These are phyloP conservation scores for Aureobasidium sp. DNA, from an alignment of 2,329 filamentous ascomycete species.

Conservation along the genomic window DNA sequence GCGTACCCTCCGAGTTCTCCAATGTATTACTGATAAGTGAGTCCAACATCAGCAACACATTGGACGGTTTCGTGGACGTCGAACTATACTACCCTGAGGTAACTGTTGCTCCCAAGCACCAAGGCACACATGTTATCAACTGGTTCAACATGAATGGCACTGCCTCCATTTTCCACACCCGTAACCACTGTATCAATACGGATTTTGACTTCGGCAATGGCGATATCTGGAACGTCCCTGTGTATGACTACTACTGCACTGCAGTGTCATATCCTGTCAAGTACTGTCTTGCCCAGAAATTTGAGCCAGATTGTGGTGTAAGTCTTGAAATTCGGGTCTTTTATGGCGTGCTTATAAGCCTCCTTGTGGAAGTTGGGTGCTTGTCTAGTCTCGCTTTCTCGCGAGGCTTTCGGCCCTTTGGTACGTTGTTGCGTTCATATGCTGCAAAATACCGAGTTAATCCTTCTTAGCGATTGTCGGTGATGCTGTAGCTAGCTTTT, in stretches of 20 bases:
- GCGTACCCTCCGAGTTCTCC: neutral
- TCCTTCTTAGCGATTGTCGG: neutral
- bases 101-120: neutral
- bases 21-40: neutral
- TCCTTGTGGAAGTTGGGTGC: neutral
- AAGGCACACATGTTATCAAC: neutral
- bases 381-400: neutral
- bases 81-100: neutral
- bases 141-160: neutral
- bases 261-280: neutral
- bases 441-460: neutral
- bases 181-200: neutral
- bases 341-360: neutral
- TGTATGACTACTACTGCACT: neutral
- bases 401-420: neutral
- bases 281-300: slow-evolving; percentile 1
- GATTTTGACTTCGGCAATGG: neutral
- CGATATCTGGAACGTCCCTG: neutral
- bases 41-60: neutral
- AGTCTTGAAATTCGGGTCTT: neutral
- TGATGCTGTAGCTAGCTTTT: neutral
- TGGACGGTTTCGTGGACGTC: neutral
- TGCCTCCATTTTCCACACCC: neutral
- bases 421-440: neutral
- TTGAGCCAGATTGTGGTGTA: neutral